Evolutionary conservation across 768 basidiomycete genomes (phyloP), one percentile per base, ranked within the genome.

Genomic region (Collybia sp.): DNA sequence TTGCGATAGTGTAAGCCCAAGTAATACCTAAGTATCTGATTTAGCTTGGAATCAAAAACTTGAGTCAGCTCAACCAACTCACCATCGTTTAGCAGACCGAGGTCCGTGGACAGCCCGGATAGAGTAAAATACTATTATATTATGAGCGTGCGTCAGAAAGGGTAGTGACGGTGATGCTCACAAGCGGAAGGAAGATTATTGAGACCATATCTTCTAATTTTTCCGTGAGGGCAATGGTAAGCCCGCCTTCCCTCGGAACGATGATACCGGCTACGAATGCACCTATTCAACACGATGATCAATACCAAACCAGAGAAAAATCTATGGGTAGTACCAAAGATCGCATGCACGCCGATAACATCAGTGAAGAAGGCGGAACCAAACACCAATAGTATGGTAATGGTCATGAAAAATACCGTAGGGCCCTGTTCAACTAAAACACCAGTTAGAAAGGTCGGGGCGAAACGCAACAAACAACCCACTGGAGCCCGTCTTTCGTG

Each of bases 191-290:
- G 66, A 96, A 94, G 37, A 94, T 82, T 48, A 94, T 85, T 0
- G 88, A 68, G 2, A 94, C 88, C 77, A 95, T 83, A 65, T 97
- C 95, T 66, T 99, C 96, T n/a, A 98, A 69, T 58, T 95, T 97
- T 56, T 95, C 91, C 0, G 90, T 93, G n/a, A 98, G 68, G 0
- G 83, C 73, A 43, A 93, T 89, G 0, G 87, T 81, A 31, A 99
- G 81, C 2, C 87, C 87, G 2, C 90, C 89, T 56, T 93, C 86
- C 20, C 92, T 81, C 2, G 96, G 95, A 6, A 97, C 84, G 45
- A 86, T 77, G 38, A 88, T 60, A 1, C 87, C 93, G 1, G 81
- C 79, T 10, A 95, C 59, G 70, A 96, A 95, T 0, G 89, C 91
- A 42, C 83, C 83, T 85, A 47, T 6, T 20, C 45, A 17, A 15